Evolutionary conservation across 768 basidiomycete genomes (phyloP).

Genomic region (Galerina sulciceps): DNA sequence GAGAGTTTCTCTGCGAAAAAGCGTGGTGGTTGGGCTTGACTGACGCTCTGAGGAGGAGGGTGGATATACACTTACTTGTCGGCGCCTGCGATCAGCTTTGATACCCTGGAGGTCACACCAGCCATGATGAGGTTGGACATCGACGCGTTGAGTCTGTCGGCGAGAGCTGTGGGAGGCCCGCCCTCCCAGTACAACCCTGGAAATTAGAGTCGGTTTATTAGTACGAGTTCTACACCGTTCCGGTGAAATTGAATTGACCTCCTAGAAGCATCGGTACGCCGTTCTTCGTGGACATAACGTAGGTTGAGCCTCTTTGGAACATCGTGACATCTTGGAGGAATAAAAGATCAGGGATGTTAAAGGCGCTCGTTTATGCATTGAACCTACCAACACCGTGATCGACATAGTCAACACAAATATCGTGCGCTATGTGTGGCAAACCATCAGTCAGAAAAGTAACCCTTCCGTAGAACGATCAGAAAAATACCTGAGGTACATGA

Average conservation of each 20-base stretch:
- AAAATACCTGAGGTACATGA: slow-evolving; percentile 58
- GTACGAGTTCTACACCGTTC: too few relatives aligned
- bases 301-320: slow-evolving; percentile 63
- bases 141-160: slow-evolving; percentile 54
- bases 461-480: too few relatives aligned
- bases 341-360: neutral
- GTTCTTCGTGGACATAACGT: slow-evolving; percentile 53
- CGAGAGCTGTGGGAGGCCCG: slow-evolving; percentile 51
- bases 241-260: slow-evolving; percentile 16
- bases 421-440: slow-evolving; percentile 36
- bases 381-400: slow-evolving; percentile 45
- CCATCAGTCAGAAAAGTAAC: too few relatives aligned
- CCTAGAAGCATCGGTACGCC: slow-evolving; percentile 34
- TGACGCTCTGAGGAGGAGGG: neutral
- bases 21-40: neutral
- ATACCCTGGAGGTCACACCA: slow-evolving; percentile 33
- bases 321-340: slow-evolving; percentile 52
- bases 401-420: slow-evolving; percentile 50
- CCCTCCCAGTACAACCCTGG: slow-evolving; percentile 49
- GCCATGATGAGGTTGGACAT: slow-evolving; percentile 42
- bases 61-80: slow-evolving; percentile 49
- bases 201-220: neutral
- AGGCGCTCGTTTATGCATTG: neutral
- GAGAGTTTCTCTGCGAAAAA: slow-evolving; percentile 33
- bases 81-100: slow-evolving; percentile 49